These are phyloP conservation scores for Daldinia concentrica DNA, from an alignment of 495 filamentous ascomycete genomes.

Conservation along the genomic window DNA sequence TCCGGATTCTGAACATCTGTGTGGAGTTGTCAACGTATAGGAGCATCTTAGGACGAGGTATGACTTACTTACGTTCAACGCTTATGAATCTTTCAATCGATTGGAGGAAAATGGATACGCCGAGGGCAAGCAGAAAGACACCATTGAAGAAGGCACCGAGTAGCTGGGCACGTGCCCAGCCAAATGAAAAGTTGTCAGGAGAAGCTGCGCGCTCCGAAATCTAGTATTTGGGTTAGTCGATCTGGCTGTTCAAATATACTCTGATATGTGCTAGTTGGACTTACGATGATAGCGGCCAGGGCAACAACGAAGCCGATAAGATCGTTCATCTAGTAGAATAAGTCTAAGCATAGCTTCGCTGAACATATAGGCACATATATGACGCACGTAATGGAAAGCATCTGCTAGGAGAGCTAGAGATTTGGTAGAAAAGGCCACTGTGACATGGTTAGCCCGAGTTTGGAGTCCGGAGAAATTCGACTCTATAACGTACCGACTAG, in stretches of 20 bases:
- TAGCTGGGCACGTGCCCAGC: slow-evolving; percentile 94
- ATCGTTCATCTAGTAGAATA: slow-evolving; percentile 80
- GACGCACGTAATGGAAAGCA: slow-evolving; percentile 90
- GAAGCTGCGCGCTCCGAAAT: slow-evolving; percentile 54
- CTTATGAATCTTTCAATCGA: slow-evolving; percentile 85
- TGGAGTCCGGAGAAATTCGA: background rate
- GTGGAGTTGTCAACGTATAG: slow-evolving; percentile 51
- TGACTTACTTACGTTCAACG: slow-evolving; percentile 45
- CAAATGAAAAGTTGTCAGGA: slow-evolving; percentile 54
- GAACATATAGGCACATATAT: background rate
- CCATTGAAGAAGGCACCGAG: slow-evolving; percentile 95
- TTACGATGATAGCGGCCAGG: slow-evolving; percentile 80
- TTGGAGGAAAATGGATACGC: slow-evolving; percentile 90
- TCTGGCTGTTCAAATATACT: background rate
- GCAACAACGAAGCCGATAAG: slow-evolving; percentile 86
- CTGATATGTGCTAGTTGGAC: slow-evolving; percentile 6
- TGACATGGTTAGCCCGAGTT: slow-evolving; percentile 10
- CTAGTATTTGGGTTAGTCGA: slow-evolving; percentile 36
- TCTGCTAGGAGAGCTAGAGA: slow-evolving; percentile 93
- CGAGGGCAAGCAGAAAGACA: slow-evolving; percentile 91
- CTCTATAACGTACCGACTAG: slow-evolving; percentile 62
- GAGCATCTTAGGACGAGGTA: background rate
- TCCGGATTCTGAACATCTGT: slow-evolving; percentile 73
- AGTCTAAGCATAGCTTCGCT: slow-evolving; percentile 2
- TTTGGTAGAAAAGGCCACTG: slow-evolving; percentile 81